phyloP scores from a whole-genome alignment of 768 basidiomycete species.

The Xanthoconium stramineum region DNA sequence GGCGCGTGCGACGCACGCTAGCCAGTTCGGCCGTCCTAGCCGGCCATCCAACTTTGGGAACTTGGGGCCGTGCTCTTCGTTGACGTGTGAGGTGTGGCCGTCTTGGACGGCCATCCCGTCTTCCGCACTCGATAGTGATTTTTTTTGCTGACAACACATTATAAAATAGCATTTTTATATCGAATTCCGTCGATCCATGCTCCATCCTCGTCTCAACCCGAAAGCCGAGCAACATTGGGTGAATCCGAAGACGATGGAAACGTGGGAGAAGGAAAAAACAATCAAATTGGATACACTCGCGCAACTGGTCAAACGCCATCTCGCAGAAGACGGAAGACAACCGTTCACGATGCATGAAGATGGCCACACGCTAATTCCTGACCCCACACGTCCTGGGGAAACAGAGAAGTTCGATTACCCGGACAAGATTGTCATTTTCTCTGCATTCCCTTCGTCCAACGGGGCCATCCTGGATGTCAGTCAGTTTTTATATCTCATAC shows the following conservation, averaged over 20 bases:
- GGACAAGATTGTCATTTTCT: background rate
- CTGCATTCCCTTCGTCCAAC: background rate
- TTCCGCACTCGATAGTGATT: too few relatives aligned
- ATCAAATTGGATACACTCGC: slow-evolving; percentile 11
- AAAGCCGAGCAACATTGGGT: background rate
- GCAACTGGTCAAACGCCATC: background rate
- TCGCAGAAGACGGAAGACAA: background rate
- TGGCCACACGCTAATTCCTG: background rate
- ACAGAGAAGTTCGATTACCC: background rate
- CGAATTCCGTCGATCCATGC: slow-evolving; percentile 5
- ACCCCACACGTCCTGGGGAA: too few relatives aligned
- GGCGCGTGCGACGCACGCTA: too few relatives aligned
- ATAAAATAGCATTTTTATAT: slow-evolving; percentile 13
- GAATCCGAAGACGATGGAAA: background rate
- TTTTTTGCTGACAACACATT: too few relatives aligned
- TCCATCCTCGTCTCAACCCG: background rate
- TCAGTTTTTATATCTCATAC: background rate
- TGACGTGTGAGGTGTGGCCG: too few relatives aligned
- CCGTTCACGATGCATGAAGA: background rate
- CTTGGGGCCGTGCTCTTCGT: too few relatives aligned
- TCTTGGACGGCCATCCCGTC: too few relatives aligned
- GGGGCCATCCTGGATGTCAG: background rate
- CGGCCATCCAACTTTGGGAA: too few relatives aligned
- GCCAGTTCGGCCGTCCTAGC: too few relatives aligned
- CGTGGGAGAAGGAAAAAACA: background rate